Conservation (phyloP, 2,329 filamentous ascomycete genomes). For the Magnaporthiopsis rhizophila region DNA sequence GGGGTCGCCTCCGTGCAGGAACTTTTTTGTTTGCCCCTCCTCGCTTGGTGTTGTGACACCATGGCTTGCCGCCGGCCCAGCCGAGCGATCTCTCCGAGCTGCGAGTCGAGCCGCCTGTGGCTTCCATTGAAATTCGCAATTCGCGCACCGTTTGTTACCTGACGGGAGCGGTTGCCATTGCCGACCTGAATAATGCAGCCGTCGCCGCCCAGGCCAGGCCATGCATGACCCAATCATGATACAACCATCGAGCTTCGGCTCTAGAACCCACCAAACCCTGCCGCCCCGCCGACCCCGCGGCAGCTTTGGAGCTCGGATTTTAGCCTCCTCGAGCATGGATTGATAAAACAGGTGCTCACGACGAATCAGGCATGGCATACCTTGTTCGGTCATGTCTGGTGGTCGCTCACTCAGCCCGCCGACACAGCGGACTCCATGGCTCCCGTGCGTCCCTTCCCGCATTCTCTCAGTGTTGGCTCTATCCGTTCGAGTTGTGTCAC, state of each 20-base stretch:
- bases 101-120: background rate
- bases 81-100: too few species aligned
- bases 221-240: background rate
- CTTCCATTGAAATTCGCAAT: background rate
- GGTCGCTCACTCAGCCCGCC: background rate
- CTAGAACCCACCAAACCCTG: background rate
- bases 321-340: background rate
- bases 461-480: background rate
- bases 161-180: background rate
- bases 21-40: slow-evolving; percentile 1
- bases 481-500: background rate
- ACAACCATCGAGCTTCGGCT: background rate
- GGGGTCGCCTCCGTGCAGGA: slow-evolving; percentile 4
- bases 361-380: background rate
- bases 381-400: background rate
- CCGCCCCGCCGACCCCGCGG: background rate
- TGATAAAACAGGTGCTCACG: background rate
- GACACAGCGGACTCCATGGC: background rate
- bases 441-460: background rate
- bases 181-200: slow-evolving; percentile 2
- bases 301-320: background rate
- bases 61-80: background rate
- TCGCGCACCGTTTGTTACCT: background rate
- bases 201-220: background rate
- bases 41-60: background rate